Percentiles rank a stretch among this genome's conserved stretches.
These are phyloP conservation scores for Cystofilobasidium ferigula DNA, from an alignment of 768 basidiomycete species.

Conservation along the genomic window DNA sequence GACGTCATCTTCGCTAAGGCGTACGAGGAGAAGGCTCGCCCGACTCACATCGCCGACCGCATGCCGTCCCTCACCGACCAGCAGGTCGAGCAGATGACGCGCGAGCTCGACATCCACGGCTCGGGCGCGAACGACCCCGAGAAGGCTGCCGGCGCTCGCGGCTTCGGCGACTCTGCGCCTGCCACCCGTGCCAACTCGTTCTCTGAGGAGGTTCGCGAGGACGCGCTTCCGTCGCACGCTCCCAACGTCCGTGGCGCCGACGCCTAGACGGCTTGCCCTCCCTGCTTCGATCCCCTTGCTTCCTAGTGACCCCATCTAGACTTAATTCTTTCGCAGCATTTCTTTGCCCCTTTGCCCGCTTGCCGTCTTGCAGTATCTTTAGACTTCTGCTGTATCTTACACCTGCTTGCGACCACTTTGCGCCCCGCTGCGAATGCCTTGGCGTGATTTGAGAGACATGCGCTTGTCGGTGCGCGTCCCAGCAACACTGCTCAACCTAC, in stretches of 20 bases:
- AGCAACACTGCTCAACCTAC: no score
- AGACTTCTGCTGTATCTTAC: no score
- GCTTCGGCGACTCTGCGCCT: not conserved
- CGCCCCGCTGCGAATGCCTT: no score
- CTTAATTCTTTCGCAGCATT: no score
- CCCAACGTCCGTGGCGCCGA: not conserved
- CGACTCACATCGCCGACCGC: constrained; percentile 34
- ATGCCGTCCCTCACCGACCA: constrained; percentile 37
- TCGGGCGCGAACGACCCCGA: not conserved
- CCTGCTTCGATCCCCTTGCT: no score
- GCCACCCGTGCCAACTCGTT: constrained; percentile 2
- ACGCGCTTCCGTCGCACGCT: not conserved
- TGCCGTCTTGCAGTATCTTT: no score
- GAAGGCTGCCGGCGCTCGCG: not conserved
- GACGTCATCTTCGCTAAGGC: constrained; percentile 42
- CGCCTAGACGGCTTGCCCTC: not conserved
- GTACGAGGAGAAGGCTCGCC: constrained; percentile 35
- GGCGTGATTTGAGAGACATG: no score
- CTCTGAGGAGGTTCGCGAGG: constrained; percentile 1
- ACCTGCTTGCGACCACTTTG: no score
- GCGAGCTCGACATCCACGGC: constrained; percentile 31
- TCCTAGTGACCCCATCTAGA: no score
- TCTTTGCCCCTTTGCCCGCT: no score
- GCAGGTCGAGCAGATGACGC: constrained; percentile 37
- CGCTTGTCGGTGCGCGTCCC: no score